Conservation (phyloP, 306 rosid species). For the Lathyrus tuberosus region DNA sequence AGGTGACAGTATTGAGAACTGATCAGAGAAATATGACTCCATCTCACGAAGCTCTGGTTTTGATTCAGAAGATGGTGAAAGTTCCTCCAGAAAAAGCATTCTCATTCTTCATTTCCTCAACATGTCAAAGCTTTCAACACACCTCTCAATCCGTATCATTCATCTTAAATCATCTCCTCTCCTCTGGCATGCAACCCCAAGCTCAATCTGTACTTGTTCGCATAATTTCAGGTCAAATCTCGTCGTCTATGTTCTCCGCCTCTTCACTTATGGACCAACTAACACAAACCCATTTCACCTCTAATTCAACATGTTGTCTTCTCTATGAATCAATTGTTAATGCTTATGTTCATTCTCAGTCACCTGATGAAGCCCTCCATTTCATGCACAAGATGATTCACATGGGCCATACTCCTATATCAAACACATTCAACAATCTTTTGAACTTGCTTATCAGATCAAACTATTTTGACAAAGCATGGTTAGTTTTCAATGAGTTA, state of each 20-base stretch:
- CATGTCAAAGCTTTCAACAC: constrained; percentile 50
- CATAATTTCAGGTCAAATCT: constrained; percentile 55
- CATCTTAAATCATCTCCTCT: constrained; percentile 52
- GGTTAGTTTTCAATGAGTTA: constrained; percentile 56
- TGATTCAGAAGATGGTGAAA: constrained; percentile 70
- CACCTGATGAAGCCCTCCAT: constrained; percentile 54
- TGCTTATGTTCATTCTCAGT: constrained; percentile 58
- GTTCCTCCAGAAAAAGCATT: constrained; percentile 58
- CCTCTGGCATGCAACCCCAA: constrained; percentile 45
- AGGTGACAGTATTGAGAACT: background rate
- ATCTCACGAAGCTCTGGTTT: constrained; percentile 45
- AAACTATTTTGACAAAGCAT: constrained; percentile 49
- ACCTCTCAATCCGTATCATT: constrained; percentile 54
- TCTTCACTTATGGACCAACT: constrained; percentile 53
- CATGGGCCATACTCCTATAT: constrained; percentile 52
- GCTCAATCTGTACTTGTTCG: constrained; percentile 60
- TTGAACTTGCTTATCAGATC: constrained; percentile 58
- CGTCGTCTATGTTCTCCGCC: constrained; percentile 44
- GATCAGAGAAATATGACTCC: constrained; percentile 44
- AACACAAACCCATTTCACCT: constrained; percentile 42
- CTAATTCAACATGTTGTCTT: constrained; percentile 10
- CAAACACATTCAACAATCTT: constrained; percentile 59
- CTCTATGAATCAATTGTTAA: constrained; percentile 57
- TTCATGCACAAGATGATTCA: constrained; percentile 54
- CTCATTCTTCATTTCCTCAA: constrained; percentile 49